These are phyloP conservation scores for Talaromyces sp. DNA, from an alignment of 2,329 filamentous ascomycete species.

Conservation along the genomic window DNA sequence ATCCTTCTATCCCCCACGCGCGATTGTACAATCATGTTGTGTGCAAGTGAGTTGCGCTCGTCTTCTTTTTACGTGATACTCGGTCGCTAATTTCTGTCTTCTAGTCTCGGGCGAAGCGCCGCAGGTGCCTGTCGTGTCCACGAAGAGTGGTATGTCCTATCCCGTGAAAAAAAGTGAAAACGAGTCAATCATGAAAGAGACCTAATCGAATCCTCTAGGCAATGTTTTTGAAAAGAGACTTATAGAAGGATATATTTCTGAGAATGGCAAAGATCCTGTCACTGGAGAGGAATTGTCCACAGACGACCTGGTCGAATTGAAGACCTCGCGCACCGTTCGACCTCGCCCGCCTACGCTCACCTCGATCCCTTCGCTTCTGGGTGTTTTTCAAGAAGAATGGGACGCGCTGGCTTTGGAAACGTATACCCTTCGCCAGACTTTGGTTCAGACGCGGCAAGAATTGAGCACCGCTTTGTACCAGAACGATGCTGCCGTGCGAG, in stretches of 20 bases:
- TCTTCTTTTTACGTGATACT: not conserved
- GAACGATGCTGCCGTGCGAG: slow-evolving; percentile 91
- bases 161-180: not conserved
- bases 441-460: slow-evolving; percentile 86
- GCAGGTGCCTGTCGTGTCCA: slow-evolving; percentile 88
- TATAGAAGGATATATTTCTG: slow-evolving; percentile 88
- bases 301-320: slow-evolving; percentile 84
- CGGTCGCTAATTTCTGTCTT: not conserved
- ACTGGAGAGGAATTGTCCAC: slow-evolving; percentile 76
- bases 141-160: slow-evolving; percentile 71
- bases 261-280: slow-evolving; percentile 87
- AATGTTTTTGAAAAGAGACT: slow-evolving; percentile 91
- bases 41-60: slow-evolving; percentile 54
- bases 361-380: slow-evolving; percentile 89
- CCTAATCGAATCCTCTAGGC: slow-evolving; percentile 45
- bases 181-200: not conserved
- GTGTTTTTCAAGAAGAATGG: slow-evolving; percentile 98
- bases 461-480: slow-evolving; percentile 91
- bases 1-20: slow-evolving; percentile 12
- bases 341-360: slow-evolving; percentile 89
- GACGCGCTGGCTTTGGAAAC: slow-evolving; percentile 87
- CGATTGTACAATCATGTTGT: slow-evolving; percentile 46
- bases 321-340: slow-evolving; percentile 74
- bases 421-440: slow-evolving; percentile 82
- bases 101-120: slow-evolving; percentile 94